phyloP scores from a whole-genome alignment of 106 monocot species.

The Posidonia australis region DNA sequence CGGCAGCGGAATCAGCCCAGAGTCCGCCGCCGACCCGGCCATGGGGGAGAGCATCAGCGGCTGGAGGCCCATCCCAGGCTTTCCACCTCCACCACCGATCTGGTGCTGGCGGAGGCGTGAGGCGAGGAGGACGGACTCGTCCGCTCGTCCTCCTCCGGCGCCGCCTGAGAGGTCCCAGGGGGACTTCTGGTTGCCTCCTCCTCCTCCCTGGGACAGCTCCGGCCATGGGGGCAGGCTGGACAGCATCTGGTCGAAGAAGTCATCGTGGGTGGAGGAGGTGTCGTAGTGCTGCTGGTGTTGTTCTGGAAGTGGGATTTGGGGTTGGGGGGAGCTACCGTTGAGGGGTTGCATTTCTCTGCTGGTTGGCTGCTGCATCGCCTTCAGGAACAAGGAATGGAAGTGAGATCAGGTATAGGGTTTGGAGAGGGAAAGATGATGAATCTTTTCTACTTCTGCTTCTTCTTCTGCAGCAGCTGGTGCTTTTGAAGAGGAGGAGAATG shows the following conservation, averaged over 20 bases:
- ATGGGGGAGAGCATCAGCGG: conserved; percentile 34
- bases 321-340: too few relatives aligned
- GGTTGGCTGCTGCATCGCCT: neutral
- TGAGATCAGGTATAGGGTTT: neutral
- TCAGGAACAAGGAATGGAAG: neutral
- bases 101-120: conserved; percentile 76
- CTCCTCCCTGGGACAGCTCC: neutral
- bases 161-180: conserved; percentile 34
- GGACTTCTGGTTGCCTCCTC: conserved; percentile 7
- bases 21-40: conserved; percentile 11
- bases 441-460: too few relatives aligned
- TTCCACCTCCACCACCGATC: conserved; percentile 28
- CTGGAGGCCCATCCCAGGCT: conserved; percentile 24
- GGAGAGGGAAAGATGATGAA: too few relatives aligned
- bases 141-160: conserved; percentile 17
- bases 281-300: neutral
- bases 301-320: too few relatives aligned
- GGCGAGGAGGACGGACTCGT: conserved; percentile 66
- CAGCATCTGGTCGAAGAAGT: conserved; percentile 90
- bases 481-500: too few relatives aligned
- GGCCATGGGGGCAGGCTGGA: conserved; percentile 47
- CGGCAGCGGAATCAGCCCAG: conserved; percentile 33
- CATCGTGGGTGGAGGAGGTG: conserved; percentile 33
- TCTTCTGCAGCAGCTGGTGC: too few relatives aligned
- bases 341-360: conserved; percentile 7